These are phyloP conservation scores for Sporothrix sp. DNA, from an alignment of 2,329 filamentous ascomycete species.

Conservation along the genomic window DNA sequence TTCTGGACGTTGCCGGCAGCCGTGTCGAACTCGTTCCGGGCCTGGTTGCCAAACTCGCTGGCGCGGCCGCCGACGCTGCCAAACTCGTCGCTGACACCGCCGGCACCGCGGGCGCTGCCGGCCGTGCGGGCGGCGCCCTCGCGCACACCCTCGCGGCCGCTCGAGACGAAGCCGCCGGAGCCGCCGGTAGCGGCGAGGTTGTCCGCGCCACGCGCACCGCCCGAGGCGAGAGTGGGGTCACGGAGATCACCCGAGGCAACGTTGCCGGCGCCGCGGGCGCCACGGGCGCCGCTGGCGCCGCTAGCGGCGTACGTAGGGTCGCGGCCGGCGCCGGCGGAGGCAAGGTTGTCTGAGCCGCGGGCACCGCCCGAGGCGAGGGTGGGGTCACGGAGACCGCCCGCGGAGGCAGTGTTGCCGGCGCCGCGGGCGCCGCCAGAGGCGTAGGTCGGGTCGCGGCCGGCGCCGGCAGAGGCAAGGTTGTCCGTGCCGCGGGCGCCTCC, in stretches of 20 bases:
- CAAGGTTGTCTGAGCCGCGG: background rate
- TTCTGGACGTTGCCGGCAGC: conserved; percentile 2
- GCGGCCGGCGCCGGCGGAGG: too few relatives aligned
- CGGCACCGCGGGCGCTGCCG: background rate
- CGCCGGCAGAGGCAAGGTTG: background rate
- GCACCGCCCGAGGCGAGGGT: background rate
- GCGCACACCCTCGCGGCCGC: too few relatives aligned
- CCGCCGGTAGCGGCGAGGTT: too few relatives aligned
- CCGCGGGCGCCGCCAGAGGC: background rate
- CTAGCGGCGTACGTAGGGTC: too few relatives aligned
- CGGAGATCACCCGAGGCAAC: too few relatives aligned
- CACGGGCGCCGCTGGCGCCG: background rate
- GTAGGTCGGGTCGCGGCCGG: background rate
- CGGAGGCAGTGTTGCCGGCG: background rate
- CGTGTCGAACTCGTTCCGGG: background rate
- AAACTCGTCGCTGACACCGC: conserved; percentile 1
- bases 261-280: background rate
- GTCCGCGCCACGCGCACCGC: too few relatives aligned
- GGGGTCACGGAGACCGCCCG: too few relatives aligned
- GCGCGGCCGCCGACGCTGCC: background rate
- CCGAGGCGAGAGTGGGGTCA: too few relatives aligned
- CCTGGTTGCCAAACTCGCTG: background rate
- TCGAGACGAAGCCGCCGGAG: too few relatives aligned
- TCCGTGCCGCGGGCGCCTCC: background rate
- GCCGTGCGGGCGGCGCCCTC: too few relatives aligned